Base-by-base conservation (phyloP, 371 early-diverging fungal genomes). In the Blastocladiella emersonii region DNA sequence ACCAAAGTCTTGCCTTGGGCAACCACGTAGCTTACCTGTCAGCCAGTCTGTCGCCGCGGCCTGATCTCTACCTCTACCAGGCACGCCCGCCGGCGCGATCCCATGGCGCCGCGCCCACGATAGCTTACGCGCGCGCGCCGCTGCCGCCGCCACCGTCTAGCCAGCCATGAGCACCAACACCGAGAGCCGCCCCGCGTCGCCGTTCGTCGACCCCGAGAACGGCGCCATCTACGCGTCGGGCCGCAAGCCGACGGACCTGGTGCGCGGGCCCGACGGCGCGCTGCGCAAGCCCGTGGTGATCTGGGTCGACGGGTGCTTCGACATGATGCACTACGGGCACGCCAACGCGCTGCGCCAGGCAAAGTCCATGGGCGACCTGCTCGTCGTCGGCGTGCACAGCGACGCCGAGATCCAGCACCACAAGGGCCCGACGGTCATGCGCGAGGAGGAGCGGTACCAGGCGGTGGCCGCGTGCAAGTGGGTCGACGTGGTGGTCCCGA, bases 311-410 rank as follows among this genome's bases (percentile, higher is more conserved):
- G 95, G 95, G 36, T 93, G 93, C 71, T 97, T 92, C 74, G 95
- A 95, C 79, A 80, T 94, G 81, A 92, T 92, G 86, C 95, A 94
- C 76, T 89, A 83, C 76, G 95, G 95, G 13, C 98, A 98, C 73
- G 92, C 93, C 62, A 95, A 94, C 71, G 96, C 94, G 55, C 75
- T 98, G 63, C 86, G 94, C 69, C 95, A 95, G 83, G 94, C 95
- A 21, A 91, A 85, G 74, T 85, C 81, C 56, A 90, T 94, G 84
- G 91, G 92, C 61, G 95, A 92, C 69, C 81, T 81, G 65, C 76
- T 98, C n/a, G 87, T 98, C 19, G 95, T 93, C 4, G 98, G 98
- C 61, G 93, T 97, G 48, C 95, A 95, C 76, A 92, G 92, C 27
- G 94, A 93, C 72, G 85, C 77, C 62, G 93, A 91, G 66, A 93